Base-by-base conservation (phyloP, 1,284 basidiomycete genomes). In the Ceratobasidium sp. region DNA sequence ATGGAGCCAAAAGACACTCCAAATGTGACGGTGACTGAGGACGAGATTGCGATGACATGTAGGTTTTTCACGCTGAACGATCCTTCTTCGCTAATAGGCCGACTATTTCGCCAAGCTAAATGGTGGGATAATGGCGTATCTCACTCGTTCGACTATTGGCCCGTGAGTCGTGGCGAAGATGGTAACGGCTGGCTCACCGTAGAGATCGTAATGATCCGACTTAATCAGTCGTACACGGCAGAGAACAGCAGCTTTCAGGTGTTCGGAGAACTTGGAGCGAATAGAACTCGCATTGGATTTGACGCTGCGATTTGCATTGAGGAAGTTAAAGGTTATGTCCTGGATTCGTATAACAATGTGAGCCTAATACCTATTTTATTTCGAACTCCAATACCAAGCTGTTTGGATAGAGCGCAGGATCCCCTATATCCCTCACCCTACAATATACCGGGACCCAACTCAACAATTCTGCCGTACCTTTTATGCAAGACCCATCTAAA, bases 51-150 rank as follows among this genome's bases (percentile, higher is more conserved):
- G 9, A 33, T 67, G 20, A 66, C 63, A 40, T 76, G 73, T 76
- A 26, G 13, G 72, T 51, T 26, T 7, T 9, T 23, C 23, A 6
- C 18, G 13, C 33, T 42, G 12, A 28, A 49, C 9, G 46, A 42
- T 7, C 15, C 26, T 53, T 60, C 58, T n/a, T 13, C 26, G 10
- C 46, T 49, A 20, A n/a, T 51, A 6, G 15, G 5, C 15, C 46
- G 2, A 55, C 23, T 68, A n/a, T 46, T 6, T 46, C 6, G 40
- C 15, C 4, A 44, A 76, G 73, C 73, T 39, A 76, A 76, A 67
- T 76, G 73, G 73, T 76, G 73, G 73, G 73, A 76, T 28, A 76
- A 76, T 28, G 73, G 73, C 46, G 73, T 76, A 63, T 55, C 73
- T 15, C 73, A 76, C 40, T 67, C 61, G 73, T 76, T 76, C 42